Conservation (phyloP, 2,329 filamentous ascomycete species). For the Fusarium citri region DNA sequence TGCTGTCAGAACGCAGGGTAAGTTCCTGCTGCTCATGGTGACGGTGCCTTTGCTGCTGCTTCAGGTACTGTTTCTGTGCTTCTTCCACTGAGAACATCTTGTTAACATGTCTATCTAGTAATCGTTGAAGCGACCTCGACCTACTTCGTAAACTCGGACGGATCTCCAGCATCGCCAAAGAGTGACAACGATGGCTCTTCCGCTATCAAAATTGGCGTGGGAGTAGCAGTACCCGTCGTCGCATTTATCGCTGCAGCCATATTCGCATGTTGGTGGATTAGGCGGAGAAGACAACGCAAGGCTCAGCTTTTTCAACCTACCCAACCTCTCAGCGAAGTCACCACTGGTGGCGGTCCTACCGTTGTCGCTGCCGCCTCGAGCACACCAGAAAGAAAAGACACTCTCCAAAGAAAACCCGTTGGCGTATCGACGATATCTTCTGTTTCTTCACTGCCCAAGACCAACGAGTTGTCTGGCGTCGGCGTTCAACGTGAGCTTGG, state of each 20-base stretch:
- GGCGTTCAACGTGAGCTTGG: slow-evolving; percentile 30
- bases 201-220: slow-evolving; percentile 39
- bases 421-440: slow-evolving; percentile 33
- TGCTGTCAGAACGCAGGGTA: slow-evolving; percentile 44
- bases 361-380: neutral
- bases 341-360: slow-evolving; percentile 1
- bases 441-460: slow-evolving; percentile 35
- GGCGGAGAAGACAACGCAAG: slow-evolving; percentile 24
- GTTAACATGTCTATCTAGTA: slow-evolving; percentile 34
- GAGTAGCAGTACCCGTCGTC: slow-evolving; percentile 32
- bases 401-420: slow-evolving; percentile 36
- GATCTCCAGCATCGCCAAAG: slow-evolving; percentile 28
- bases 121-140: slow-evolving; percentile 43
- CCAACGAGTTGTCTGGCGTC: slow-evolving; percentile 35
- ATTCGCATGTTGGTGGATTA: slow-evolving; percentile 31
- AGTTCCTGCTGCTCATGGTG: slow-evolving; percentile 46
- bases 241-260: slow-evolving; percentile 14
- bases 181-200: slow-evolving; percentile 12
- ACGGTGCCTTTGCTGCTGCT: slow-evolving; percentile 44
- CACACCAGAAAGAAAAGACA: slow-evolving; percentile 21
- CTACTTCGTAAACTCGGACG: slow-evolving; percentile 38
- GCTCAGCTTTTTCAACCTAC: neutral
- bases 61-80: slow-evolving; percentile 43
- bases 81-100: neutral
- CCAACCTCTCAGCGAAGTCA: slow-evolving; percentile 28